phyloP scores from a whole-genome alignment of 345 rosid species.

The Hevea brasiliensis region DNA sequence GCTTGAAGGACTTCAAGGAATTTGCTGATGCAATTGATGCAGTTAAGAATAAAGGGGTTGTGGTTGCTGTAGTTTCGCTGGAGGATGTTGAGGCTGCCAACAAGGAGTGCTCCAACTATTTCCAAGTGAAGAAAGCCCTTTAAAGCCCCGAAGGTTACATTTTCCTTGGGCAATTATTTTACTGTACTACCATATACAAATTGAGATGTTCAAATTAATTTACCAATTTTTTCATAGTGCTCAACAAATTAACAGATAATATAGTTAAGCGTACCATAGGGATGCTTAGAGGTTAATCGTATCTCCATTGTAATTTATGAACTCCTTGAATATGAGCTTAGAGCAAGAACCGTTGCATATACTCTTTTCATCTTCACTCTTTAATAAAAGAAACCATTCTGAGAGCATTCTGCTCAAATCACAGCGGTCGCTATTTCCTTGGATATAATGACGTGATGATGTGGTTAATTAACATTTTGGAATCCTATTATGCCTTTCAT shows the following conservation, averaged over 20 bases:
- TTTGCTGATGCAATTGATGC: conserved; percentile 70
- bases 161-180: background rate
- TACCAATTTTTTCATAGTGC: background rate
- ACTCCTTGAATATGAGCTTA: background rate
- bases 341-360: background rate
- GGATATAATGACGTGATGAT: too few species aligned
- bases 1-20: conserved; percentile 80
- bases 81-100: conserved; percentile 72
- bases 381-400: too few species aligned
- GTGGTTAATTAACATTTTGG: too few species aligned
- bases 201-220: background rate
- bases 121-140: conserved; percentile 70
- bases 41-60: conserved; percentile 64
- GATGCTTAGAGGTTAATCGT: too few species aligned
- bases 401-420: too few species aligned
- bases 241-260: background rate
- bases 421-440: too few species aligned
- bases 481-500: too few species aligned
- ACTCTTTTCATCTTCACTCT: background rate
- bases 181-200: background rate
- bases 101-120: conserved; percentile 56
- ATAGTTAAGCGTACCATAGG: too few species aligned
- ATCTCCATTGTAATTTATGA: background rate
- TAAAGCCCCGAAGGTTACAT: conserved; percentile 16
- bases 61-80: conserved; percentile 76